Evolutionary conservation across 2,329 filamentous ascomycete species (phyloP).

Genomic region (Aspergillus awamori): DNA sequence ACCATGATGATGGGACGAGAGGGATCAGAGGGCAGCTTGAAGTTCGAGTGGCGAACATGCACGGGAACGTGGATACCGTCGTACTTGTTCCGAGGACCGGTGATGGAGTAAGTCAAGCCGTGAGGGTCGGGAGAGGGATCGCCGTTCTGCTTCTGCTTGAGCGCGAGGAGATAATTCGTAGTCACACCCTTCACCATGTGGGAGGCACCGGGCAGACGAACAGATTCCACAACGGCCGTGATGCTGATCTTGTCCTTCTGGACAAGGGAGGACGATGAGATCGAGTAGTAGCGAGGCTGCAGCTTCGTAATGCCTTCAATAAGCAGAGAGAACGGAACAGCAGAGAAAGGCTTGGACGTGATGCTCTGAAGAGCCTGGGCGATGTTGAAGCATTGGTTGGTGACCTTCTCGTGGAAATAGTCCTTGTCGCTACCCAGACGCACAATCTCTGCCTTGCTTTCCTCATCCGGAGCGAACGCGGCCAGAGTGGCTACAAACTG

Average conservation of each 20-base stretch:
- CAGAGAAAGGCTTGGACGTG: slow-evolving; percentile 75
- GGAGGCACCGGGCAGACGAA: slow-evolving; percentile 72
- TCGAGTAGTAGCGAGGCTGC: slow-evolving; percentile 98
- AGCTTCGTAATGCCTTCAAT: slow-evolving; percentile 94
- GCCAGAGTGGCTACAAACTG: slow-evolving; percentile 88
- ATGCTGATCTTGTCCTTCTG: slow-evolving; percentile 95
- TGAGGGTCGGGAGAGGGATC: slow-evolving; percentile 79
- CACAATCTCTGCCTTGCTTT: slow-evolving; percentile 81
- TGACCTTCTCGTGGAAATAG: slow-evolving; percentile 87
- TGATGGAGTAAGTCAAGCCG: slow-evolving; percentile 82
- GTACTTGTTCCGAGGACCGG: slow-evolving; percentile 93
- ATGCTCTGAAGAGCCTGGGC: slow-evolving; percentile 77
- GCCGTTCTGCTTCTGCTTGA: slow-evolving; percentile 96
- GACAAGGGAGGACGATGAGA: slow-evolving; percentile 92
- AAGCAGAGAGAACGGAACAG: slow-evolving; percentile 89
- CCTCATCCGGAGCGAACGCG: slow-evolving; percentile 84
- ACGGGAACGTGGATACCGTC: slow-evolving; percentile 93
- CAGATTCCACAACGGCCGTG: slow-evolving; percentile 89
- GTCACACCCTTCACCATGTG: slow-evolving; percentile 90
- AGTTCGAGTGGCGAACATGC: slow-evolving; percentile 96
- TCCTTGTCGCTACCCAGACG: slow-evolving; percentile 92
- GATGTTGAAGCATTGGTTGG: slow-evolving; percentile 82
- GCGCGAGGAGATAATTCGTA: slow-evolving; percentile 91
- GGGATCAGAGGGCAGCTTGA: slow-evolving; percentile 96
- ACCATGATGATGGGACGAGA: slow-evolving; percentile 94